phyloP scores from a whole-genome alignment of 2,329 filamentous ascomycete genomes.

The Endothia cerciana region DNA sequence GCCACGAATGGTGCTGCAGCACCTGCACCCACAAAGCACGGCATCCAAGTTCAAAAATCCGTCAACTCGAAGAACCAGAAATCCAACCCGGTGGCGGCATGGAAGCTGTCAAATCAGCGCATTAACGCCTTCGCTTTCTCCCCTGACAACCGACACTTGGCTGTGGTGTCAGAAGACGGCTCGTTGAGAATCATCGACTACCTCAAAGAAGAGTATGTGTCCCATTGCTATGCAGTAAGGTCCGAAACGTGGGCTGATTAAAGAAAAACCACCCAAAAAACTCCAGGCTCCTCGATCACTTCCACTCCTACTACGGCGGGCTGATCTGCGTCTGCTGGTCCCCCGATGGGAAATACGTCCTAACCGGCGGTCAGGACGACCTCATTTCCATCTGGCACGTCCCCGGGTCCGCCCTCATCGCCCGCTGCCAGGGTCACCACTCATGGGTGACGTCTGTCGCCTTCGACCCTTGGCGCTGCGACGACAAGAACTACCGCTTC shows the following conservation, averaged over 20 bases:
- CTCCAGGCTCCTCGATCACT: constrained; percentile 78
- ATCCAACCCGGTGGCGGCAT: constrained; percentile 86
- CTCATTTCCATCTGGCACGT: constrained; percentile 95
- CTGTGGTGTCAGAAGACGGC: constrained; percentile 90
- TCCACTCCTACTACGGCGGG: constrained; percentile 90
- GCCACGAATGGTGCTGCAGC: constrained; percentile 42
- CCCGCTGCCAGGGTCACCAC: constrained; percentile 91
- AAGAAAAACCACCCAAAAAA: too few relatives aligned
- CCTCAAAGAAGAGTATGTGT: constrained; percentile 77
- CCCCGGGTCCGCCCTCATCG: constrained; percentile 80
- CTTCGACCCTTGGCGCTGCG: constrained; percentile 96
- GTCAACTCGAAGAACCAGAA: constrained; percentile 94
- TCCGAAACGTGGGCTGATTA: constrained; percentile 17
- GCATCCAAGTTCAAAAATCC: constrained; percentile 81
- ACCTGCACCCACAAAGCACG: constrained; percentile 41
- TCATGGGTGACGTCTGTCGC: constrained; percentile 94
- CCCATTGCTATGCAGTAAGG: background rate
- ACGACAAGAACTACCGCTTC: constrained; percentile 93
- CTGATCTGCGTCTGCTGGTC: constrained; percentile 96
- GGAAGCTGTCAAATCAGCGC: constrained; percentile 89
- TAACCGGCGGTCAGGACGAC: constrained; percentile 96
- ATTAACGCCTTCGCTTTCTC: constrained; percentile 94
- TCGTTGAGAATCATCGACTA: constrained; percentile 90
- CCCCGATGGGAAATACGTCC: constrained; percentile 91
- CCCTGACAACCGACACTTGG: constrained; percentile 83